Base-by-base conservation (phyloP, 2,329 filamentous ascomycete species). In the Beauveria medogensis region DNA sequence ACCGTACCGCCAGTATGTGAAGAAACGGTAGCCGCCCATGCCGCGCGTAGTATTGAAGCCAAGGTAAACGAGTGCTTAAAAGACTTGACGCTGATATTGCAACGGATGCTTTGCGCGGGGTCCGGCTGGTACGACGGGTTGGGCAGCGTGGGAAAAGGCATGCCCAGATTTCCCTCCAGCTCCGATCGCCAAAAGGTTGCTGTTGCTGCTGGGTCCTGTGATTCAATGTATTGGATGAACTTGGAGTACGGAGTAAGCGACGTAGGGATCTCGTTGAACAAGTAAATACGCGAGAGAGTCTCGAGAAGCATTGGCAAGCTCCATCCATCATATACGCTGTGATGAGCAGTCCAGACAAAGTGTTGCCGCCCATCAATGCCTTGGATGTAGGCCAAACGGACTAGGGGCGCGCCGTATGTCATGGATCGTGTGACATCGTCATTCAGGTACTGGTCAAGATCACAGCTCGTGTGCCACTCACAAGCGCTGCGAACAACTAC, bases 1-100 rank as follows among this genome's bases (percentile, higher is more conserved):
- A 56, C 78, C 74, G 14, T 62, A 55, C 24, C 70, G 60, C n/a
- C 69, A 63, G 75, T 69, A 59, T 77, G 75, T 3, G 73, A 63
- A 0, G 71, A 69, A 2, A 76, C 68, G 3, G 75, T 68, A 5
- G 78, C 51, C 14, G 66, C 59, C 67, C 67, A 69, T 10, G 67
- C 67, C 12, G 66, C 65, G 7, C 67, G 64, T 1, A 67, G 28
- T 12, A 66, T 55, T 2, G 63, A 58, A 5, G 64, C 61, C 46
- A 37, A 34, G 6, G 63, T 65, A 30, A 63, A 48, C 2, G 5
- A 47, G 3, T 18, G 26, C 7, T 40, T 57, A 5, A 16, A 12
- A 24, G 44, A 2, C 44, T 46, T 22, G 10, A 46, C n/a, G 10
- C 20, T 22, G 44, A 46, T 24, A 24, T 6, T 46, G 20, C 44